A percentile compares a stretch with the other conserved stretches of the same genome.
Evolutionary conservation across 305 asterid species (phyloP).

Genomic region (Nicotiana rustica): DNA sequence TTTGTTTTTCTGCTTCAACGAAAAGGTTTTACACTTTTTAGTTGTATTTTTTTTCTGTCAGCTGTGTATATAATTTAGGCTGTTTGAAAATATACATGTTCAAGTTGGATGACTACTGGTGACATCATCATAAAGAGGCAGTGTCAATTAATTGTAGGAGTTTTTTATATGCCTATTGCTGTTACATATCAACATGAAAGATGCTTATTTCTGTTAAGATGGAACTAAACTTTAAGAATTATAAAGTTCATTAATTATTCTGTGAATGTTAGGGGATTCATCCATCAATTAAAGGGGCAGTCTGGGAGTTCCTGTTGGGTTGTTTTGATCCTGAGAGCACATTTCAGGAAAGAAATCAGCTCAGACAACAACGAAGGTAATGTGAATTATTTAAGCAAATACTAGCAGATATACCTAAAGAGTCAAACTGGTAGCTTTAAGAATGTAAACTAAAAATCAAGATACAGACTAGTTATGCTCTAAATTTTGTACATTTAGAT

Average conservation of each 20-base stretch:
- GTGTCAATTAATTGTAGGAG: neutral
- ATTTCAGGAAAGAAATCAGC: slow-evolving; percentile 66
- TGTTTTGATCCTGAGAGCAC: slow-evolving; percentile 94
- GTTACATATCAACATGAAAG: neutral
- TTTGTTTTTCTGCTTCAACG: slow-evolving; percentile 12
- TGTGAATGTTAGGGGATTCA: slow-evolving; percentile 74
- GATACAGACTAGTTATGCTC: neutral
- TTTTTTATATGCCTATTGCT: slow-evolving; percentile 14
- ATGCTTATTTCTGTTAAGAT: neutral
- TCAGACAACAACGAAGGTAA: slow-evolving; percentile 81
- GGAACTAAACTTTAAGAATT: slow-evolving; percentile 14
- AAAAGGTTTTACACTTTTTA: slow-evolving; percentile 2
- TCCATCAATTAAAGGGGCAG: slow-evolving; percentile 92
- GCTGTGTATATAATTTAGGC: slow-evolving; percentile 19
- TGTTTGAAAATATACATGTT: neutral
- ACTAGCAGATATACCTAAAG: neutral
- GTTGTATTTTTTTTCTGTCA: neutral
- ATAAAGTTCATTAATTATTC: slow-evolving; percentile 16
- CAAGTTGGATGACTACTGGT: neutral
- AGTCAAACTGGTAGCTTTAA: neutral
- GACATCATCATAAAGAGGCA: slow-evolving; percentile 14
- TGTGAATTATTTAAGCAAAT: slow-evolving; percentile 39
- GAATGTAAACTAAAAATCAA: neutral
- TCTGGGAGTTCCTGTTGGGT: slow-evolving; percentile 96
- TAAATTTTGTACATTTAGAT: slow-evolving; percentile 2